A percentile compares a stretch with the other conserved stretches of the same genome.
These are phyloP conservation scores for Cymbopogon flexuosus DNA, from an alignment of 202 grass and related monocot species.

Conservation along the genomic window DNA sequence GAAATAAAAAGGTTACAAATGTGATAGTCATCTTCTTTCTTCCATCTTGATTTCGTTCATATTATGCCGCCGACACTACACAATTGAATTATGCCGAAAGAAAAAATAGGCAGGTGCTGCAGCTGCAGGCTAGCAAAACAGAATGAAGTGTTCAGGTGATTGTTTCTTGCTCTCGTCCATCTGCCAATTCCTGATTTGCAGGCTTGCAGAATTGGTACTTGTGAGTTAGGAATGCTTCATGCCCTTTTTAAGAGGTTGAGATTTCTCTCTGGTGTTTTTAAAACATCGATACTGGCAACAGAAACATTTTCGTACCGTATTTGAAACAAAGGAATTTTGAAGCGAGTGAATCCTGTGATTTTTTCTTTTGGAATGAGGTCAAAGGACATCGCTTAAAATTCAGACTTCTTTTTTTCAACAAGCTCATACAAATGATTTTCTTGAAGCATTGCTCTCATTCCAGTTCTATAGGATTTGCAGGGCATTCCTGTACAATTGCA, in stretches of 20 bases:
- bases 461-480: neutral
- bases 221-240: neutral
- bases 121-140: neutral
- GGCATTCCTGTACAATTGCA: neutral
- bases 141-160: neutral
- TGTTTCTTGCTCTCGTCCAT: neutral
- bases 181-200: neutral
- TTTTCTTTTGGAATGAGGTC: neutral
- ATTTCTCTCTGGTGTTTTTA: neutral
- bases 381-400: neutral
- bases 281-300: neutral
- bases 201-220: neutral
- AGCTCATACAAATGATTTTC: neutral
- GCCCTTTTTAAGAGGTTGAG: neutral
- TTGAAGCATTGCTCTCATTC: neutral
- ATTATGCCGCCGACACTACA: neutral
- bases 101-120: neutral
- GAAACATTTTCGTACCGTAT: neutral
- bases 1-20: conserved; percentile 41
- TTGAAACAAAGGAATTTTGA: neutral
- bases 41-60: neutral
- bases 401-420: neutral
- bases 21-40: neutral
- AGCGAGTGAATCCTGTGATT: neutral
- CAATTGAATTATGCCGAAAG: neutral